A percentile compares a stretch with the other conserved stretches of the same genome.
Evolutionary conservation across 306 rosid species (phyloP).

Genomic region (Datisca glomerata): DNA sequence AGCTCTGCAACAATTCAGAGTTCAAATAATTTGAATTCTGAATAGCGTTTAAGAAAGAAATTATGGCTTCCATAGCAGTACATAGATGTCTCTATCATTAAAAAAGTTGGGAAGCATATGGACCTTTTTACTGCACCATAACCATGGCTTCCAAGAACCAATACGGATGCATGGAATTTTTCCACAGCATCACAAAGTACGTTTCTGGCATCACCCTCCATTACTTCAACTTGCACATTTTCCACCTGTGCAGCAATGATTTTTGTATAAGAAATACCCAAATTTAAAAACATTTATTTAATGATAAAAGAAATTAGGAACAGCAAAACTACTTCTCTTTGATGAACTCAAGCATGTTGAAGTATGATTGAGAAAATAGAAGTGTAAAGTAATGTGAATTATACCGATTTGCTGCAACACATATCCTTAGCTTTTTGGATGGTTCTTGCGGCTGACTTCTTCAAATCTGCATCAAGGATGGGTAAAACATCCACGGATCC

Average conservation of each 20-base stretch:
- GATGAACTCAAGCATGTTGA: neutral
- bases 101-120: neutral
- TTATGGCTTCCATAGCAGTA: too few species aligned
- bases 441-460: conserved; percentile 6
- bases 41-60: too few species aligned
- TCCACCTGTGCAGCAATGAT: conserved; percentile 14
- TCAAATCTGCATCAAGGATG: conserved; percentile 15
- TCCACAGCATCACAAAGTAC: conserved; percentile 20
- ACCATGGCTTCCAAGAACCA: conserved; percentile 28
- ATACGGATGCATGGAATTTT: conserved; percentile 15
- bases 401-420: conserved; percentile 17
- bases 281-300: neutral
- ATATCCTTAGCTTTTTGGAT: conserved; percentile 14
- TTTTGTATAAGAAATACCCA: too few species aligned
- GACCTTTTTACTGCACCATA: conserved; percentile 29
- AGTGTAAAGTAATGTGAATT: neutral
- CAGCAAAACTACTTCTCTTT: neutral
- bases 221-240: conserved; percentile 13
- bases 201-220: conserved; percentile 27
- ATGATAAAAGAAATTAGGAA: neutral
- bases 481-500: conserved; percentile 12
- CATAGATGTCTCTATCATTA: neutral
- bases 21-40: too few species aligned
- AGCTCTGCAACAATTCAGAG: too few species aligned
- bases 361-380: too few species aligned